Evolutionary conservation across 2,329 filamentous ascomycete species (phyloP).

Genomic region (Zasmidium cellare): DNA sequence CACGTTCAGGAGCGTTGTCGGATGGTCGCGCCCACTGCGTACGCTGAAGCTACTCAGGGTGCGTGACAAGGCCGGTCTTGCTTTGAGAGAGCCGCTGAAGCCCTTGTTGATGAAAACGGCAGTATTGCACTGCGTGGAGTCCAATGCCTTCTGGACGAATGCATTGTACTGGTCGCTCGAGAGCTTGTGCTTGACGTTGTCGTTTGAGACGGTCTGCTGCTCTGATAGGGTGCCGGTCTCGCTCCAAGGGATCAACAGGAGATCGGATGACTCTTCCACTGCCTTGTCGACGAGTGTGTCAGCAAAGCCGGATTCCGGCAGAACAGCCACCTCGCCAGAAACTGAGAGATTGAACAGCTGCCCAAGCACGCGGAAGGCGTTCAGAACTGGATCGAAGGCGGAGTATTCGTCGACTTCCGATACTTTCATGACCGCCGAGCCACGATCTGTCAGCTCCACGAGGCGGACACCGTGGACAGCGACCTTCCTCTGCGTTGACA

Average conservation of each 20-base stretch:
- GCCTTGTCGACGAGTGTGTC: constrained; percentile 72
- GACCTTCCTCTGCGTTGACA: constrained; percentile 11
- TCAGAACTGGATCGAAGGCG: constrained; percentile 76
- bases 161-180: constrained; percentile 64
- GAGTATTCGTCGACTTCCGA: constrained; percentile 72
- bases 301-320: constrained; percentile 75
- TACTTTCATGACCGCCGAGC: constrained; percentile 93
- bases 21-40: constrained; percentile 58
- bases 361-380: constrained; percentile 86
- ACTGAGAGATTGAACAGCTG: constrained; percentile 80
- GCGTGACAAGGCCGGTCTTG: constrained; percentile 44
- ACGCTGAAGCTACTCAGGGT: constrained; percentile 60
- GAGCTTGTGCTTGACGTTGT: constrained; percentile 61
- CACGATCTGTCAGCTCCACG: constrained; percentile 84
- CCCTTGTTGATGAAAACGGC: constrained; percentile 79
- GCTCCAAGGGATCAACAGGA: constrained; percentile 86
- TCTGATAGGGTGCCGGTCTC: constrained; percentile 76
- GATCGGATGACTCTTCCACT: constrained; percentile 55
- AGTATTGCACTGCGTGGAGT: constrained; percentile 64
- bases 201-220: constrained; percentile 51
- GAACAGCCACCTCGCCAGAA: constrained; percentile 74
- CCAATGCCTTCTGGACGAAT: constrained; percentile 71
- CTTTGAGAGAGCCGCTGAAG: constrained; percentile 53
- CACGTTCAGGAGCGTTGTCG: constrained; percentile 56
- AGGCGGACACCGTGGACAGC: constrained; percentile 79